Base-by-base conservation (phyloP, 164 flowering plant species). In the Stephania japonica region DNA sequence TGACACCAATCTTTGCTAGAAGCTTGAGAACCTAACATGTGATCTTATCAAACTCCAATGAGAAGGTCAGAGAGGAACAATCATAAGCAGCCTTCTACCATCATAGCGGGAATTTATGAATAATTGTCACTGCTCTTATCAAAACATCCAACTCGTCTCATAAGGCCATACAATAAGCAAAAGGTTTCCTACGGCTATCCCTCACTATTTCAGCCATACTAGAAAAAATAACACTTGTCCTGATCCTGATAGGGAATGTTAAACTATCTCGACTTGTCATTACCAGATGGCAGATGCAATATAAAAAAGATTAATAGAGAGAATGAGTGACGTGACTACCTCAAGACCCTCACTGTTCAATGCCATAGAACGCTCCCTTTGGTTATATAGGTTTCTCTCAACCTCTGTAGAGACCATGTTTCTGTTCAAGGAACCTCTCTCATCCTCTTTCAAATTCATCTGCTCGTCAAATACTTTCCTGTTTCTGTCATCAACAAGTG, bases 281-380 rank as follows among this genome's bases (percentile, higher is more conserved):
- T 56, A 56, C 21, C n/a, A 56, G 63, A 19, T 56, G 63, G 5
- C n/a, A 56, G 63, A 19, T 56, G 63, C 21, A 56, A 50, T 6
- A 32, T 32, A 2, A 32, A 32, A 32, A 32, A 32, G n/a, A 56
- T 56, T 18, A n/a, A 59, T 59, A 59, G 21, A 59, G 0, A 59
- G 64, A 59, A 41, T 41, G 59, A 69, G 49, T 32, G 42, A 73
- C 21, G 64, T 18, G 32, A 72, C 41, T 73, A 93, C 99, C 99
- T 94, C 97, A 72, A 94, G 92, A 77, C 99, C 98, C 86, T 94
- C 99, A 72, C 97, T 92, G 80, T 92, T 94, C 80, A 94, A 78
- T 6, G 85, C 85, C 90, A 92, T 87, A 42, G 99, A 94, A 5
- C 82, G 84, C 75, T 92, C 94, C 76, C 97, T 86, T 78, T 94